These are phyloP conservation scores for Dendrobium catenatum DNA, from an alignment of 106 monocot species.

Conservation along the genomic window DNA sequence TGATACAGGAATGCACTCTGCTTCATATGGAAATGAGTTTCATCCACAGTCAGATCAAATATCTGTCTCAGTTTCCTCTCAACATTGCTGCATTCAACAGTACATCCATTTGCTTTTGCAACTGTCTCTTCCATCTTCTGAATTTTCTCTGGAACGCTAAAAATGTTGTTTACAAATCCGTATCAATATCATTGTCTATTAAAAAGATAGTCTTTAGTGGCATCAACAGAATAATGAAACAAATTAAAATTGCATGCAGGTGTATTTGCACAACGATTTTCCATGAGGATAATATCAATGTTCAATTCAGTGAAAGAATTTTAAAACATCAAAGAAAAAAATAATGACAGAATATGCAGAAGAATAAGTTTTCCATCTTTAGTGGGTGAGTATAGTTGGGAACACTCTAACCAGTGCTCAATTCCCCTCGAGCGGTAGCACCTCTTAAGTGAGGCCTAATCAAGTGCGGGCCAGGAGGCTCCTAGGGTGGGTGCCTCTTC, in stretches of 20 bases:
- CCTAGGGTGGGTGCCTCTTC: too few relatives aligned
- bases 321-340: too few relatives aligned
- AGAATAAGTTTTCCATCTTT: too few relatives aligned
- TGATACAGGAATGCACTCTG: slow-evolving; percentile 64
- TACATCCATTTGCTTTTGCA: slow-evolving; percentile 33
- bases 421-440: too few relatives aligned
- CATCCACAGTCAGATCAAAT: slow-evolving; percentile 54
- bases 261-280: not conserved
- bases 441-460: too few relatives aligned
- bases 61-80: slow-evolving; percentile 58
- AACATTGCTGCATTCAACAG: slow-evolving; percentile 50
- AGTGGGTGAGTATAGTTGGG: too few relatives aligned
- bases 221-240: too few relatives aligned
- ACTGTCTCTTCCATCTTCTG: slow-evolving; percentile 42
- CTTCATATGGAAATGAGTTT: slow-evolving; percentile 40
- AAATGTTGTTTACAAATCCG: not conserved
- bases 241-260: too few relatives aligned
- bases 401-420: too few relatives aligned
- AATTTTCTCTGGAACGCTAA: slow-evolving; percentile 35
- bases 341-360: too few relatives aligned
- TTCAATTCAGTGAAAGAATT: too few relatives aligned
- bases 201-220: not conserved
- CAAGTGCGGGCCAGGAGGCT: too few relatives aligned
- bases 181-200: not conserved
- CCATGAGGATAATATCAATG: not conserved